Evolutionary conservation across 176 grass and related monocot species (phyloP), one percentile per base, ranked within the genome.

Genomic region (Microstegium vimineum): DNA sequence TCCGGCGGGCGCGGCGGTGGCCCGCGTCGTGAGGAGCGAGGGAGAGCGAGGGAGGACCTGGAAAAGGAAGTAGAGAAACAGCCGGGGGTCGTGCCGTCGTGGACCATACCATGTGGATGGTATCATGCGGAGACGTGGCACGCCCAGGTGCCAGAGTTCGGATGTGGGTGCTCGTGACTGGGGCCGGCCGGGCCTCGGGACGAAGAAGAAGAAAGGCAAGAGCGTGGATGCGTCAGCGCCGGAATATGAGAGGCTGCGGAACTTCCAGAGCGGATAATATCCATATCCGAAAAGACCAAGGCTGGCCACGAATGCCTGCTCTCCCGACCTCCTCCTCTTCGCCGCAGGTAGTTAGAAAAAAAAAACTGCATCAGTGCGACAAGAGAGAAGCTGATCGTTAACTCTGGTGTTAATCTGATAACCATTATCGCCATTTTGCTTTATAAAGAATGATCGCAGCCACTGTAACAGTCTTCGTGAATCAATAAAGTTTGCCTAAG

Each of bases 241-340:
- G 28, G 74, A 54, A 68, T 79, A 87, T 91, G 83, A 78, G 81
- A 86, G 92, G 92, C 79, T 42, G 47, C 65, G 34, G 79, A 82
- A 89, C 77, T 80, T 38, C 72, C 16, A 86, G 32, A 57, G 62
- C 54, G 86, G 92, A 94, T 94, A 91, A 83, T 94, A 77, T 73
- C 86, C 89, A 86, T 86, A 91, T 94, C 92, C 83, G 34, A 76
- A 76, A 71, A 82, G 84, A 64, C 84, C 59, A 86, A 51, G 81
- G 67, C 69, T 88, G 71, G 45, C 92, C 92, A 94, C 92, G 76
- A 94, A 84, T 60, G 74, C 62, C 77, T n/a, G 56, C 71, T 84
- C 86, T 80, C 81, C 63, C 14, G 69, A 94, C 91, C 54, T 23
- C 52, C 80, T 73, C 78, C 88, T 66, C 85, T 86, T 36, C 78